Percentiles rank a stretch among this genome's conserved stretches.
These are phyloP conservation scores for Phycomyces blakesleeanus DNA, from an alignment of 192 early-diverging fungal genomes.

Conservation along the genomic window DNA sequence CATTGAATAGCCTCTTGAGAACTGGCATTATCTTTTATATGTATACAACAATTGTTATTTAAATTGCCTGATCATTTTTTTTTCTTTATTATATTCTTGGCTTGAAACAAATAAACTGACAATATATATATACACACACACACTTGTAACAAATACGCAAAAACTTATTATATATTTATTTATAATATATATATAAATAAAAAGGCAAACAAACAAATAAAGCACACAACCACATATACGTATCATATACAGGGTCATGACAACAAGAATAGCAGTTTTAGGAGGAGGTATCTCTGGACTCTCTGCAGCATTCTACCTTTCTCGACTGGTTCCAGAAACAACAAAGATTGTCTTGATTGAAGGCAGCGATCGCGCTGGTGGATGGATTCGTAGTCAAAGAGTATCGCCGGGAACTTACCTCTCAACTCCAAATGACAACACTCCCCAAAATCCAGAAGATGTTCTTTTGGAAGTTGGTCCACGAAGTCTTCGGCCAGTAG, in stretches of 20 bases:
- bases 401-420: slow-evolving; percentile 32
- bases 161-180: no score
- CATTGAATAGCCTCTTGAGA: no score
- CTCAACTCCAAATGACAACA: not conserved
- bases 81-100: no score
- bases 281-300: slow-evolving; percentile 93
- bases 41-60: no score
- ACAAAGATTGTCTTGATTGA: slow-evolving; percentile 74
- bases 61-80: not conserved
- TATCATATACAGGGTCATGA: no score
- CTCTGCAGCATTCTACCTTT: slow-evolving; percentile 75
- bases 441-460: not conserved
- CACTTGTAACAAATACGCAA: no score
- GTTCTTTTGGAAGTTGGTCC: slow-evolving; percentile 80
- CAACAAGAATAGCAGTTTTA: slow-evolving; percentile 58
- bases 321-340: slow-evolving; percentile 37
- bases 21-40: no score
- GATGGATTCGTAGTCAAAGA: slow-evolving; percentile 78
- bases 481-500: slow-evolving; percentile 73
- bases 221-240: no score
- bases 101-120: no score
- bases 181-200: no score
- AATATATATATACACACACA: no score
- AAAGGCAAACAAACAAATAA: no score
- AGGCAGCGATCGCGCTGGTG: slow-evolving; percentile 65